Evolutionary conservation across 2,329 filamentous ascomycete species (phyloP), one percentile per base, ranked within the genome.

Genomic region (Lizonia empirigonia): DNA sequence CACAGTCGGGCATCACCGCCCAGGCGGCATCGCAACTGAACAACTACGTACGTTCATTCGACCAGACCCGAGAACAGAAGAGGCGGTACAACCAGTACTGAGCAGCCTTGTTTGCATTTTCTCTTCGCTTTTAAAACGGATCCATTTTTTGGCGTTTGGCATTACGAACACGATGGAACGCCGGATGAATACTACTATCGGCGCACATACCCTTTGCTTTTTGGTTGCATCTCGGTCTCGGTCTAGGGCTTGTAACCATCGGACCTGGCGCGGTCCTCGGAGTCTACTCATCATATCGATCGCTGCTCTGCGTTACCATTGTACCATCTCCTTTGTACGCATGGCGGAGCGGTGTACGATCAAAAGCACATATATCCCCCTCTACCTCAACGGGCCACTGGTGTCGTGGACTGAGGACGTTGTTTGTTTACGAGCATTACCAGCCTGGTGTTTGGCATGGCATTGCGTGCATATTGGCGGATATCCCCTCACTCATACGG

Each of bases 31-130:
- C 84, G 73, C 91, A 96, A 72, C 83, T 97, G 27, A 85, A 87
- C 69, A 87, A 88, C 61, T 97, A 97, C 74, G 89, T 90, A 60
- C 89, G 88, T 69, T 91, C 89, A 2, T 96, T 97, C 71, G 92
- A 97, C 74, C 89, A 91, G 60, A 86, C 88, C 50, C 83, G 89
- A 75, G 85, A 77, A 81, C 65, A 72, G 46, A 77, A 76, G 68
- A 73, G 77, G 62, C 66, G 75, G 63, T 67, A 67, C 55, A 74
- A 68, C 10, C 65, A 67, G 50, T 69, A 68, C 59, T 69, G 58
- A 49, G 30, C 41, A 13, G 4, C 38, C 12, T 7, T 39, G 22
- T 22, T 38, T 35, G 10, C 5, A 2, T 37, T 41, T 42, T 36
- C 9, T 32, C 27, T 30, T 50, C 32, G 38, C 19, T 35, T 35